These are phyloP conservation scores for Apiotrichum laibachii DNA, from an alignment of 1,284 basidiomycete genomes.

Conservation along the genomic window DNA sequence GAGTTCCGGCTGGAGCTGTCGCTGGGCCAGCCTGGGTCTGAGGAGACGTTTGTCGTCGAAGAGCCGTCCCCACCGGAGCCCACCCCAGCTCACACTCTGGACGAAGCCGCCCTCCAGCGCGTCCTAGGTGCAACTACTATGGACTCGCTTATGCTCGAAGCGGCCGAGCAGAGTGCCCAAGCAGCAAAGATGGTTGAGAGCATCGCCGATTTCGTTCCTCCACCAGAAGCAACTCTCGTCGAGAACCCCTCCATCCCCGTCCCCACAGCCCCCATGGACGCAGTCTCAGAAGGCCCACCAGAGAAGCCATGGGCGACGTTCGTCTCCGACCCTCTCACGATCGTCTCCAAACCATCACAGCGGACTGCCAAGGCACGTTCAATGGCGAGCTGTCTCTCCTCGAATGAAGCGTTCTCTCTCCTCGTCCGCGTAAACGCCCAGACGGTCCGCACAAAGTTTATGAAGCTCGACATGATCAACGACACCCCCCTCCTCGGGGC, in stretches of 20 bases:
- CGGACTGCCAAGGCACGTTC: conserved; percentile 95
- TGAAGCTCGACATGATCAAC: conserved; percentile 61
- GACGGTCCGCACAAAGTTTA: conserved; percentile 94
- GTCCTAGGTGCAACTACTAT: no score
- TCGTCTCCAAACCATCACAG: conserved; percentile 96
- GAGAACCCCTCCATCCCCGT: no score
- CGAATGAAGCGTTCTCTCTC: conserved; percentile 84
- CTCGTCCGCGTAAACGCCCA: conserved; percentile 97
- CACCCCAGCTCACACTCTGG: no score
- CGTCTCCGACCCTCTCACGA: conserved; percentile 83
- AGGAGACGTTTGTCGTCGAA: no score
- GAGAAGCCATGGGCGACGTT: conserved; percentile 74
- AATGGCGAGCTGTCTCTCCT: conserved; percentile 84
- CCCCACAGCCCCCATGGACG: no score
- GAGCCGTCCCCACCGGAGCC: no score
- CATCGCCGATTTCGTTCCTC: no score
- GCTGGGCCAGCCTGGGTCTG: conserved; percentile 20
- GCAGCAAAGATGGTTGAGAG: no score
- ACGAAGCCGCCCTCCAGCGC: neutral
- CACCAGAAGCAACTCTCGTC: neutral
- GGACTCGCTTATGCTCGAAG: no score
- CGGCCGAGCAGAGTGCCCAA: no score
- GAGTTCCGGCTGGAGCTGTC: conserved; percentile 40
- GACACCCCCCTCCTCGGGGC: conserved; percentile 25
- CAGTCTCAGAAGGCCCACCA: neutral